Evolutionary conservation across 495 filamentous ascomycete species (phyloP).

Genomic region (Emericellopsis terricola): DNA sequence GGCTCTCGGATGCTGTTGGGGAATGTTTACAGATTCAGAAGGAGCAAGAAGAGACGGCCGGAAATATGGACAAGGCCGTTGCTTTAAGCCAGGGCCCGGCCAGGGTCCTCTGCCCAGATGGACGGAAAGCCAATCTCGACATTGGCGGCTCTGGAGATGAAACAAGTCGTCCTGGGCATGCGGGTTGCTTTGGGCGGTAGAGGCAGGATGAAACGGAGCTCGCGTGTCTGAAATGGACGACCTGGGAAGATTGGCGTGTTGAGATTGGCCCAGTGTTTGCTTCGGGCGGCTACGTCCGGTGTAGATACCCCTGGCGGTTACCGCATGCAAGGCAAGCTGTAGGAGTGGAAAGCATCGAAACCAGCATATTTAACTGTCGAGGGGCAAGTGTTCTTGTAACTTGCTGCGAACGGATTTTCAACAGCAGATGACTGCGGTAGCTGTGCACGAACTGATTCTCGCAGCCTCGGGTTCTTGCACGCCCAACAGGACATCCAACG

Average conservation of each 20-base stretch:
- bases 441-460: no score
- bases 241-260: constrained; percentile 1
- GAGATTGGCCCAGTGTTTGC: constrained; percentile 2
- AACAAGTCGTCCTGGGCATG: constrained; percentile 2
- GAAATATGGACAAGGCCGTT: not conserved
- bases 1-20: not conserved
- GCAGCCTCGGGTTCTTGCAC: no score
- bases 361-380: no score
- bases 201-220: constrained; percentile 1
- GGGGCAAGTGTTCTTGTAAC: no score
- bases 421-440: no score
- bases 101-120: not conserved
- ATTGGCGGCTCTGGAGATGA: constrained; percentile 1
- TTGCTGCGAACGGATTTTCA: no score
- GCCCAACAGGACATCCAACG: no score
- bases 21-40: not conserved
- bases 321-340: no score
- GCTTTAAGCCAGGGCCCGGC: not conserved
- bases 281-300: no score
- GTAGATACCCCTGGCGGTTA: no score
- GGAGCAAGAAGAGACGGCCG: not conserved
- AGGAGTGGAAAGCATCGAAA: no score
- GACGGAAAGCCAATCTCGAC: not conserved
- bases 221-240: constrained; percentile 1
- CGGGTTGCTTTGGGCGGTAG: constrained; percentile 1